These are phyloP conservation scores for Patellifolia procumbens DNA, from an alignment of 179 eudicot genomes.

Conservation along the genomic window DNA sequence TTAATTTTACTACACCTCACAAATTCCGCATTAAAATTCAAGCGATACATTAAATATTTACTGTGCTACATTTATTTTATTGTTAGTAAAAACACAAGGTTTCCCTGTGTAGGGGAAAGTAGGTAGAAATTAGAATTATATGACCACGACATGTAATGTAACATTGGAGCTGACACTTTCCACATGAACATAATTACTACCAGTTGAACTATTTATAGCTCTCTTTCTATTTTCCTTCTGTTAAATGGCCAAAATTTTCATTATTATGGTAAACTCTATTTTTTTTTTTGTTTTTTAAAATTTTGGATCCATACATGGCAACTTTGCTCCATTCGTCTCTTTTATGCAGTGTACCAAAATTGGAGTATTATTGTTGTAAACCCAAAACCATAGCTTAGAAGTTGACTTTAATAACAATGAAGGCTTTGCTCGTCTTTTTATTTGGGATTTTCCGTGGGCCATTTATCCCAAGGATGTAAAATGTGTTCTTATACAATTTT, in stretches of 20 bases:
- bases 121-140: neutral
- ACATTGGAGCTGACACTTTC: neutral
- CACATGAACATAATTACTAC: neutral
- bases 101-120: neutral
- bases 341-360: too few relatives aligned
- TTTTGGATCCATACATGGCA: neutral
- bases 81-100: neutral
- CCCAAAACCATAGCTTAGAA: too few relatives aligned
- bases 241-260: neutral
- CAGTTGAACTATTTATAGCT: neutral
- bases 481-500: too few relatives aligned
- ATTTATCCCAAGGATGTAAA: too few relatives aligned
- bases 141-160: neutral
- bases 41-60: neutral
- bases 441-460: too few relatives aligned
- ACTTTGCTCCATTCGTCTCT: too few relatives aligned
- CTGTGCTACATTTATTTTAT: too few relatives aligned
- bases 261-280: neutral
- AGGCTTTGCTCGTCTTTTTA: too few relatives aligned
- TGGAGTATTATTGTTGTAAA: too few relatives aligned
- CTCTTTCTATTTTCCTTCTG: neutral
- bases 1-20: too few relatives aligned
- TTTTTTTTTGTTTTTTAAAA: neutral
- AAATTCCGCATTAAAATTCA: too few relatives aligned
- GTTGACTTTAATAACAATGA: too few relatives aligned